Evolutionary conservation across 345 rosid genomes (phyloP), one percentile per base, ranked within the genome.

Genomic region (Toxicodendron radicans): DNA sequence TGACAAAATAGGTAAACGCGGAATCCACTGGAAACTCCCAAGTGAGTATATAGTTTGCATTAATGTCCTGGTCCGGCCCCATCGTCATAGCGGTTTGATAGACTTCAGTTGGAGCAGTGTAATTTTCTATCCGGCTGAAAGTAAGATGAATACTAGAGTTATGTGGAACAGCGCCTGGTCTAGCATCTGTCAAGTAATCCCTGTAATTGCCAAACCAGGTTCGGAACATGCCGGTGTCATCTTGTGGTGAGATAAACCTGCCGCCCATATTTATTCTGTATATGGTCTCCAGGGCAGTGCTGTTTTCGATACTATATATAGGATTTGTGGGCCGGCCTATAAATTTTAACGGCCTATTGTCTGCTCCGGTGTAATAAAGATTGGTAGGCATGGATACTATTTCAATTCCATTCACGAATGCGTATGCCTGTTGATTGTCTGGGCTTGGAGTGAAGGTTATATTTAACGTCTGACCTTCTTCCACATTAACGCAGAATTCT

Each of bases 21-120:
- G 80, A 73, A 5, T 79, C 86, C 10, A 87, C 86, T 2, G 53
- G 72, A 46, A 79, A 84, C n/a, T 73, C 68, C 91, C 89, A 87
- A 0, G 89, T 86, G 16, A 86, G 83, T 13, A 72, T 64, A 75
- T 82, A 79, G 0, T 21, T 73, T 41, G 68, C 30, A 43, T 2
- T 73, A 0, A 48, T 38, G 11, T 35, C 17, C 4, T 10, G 5
- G 3, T 14, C 54, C 0, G 13, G 8, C 1, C 86, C 83, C 91
- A 84, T 85, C n/a, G 74, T 32, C 53, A 77, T 73, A 16, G 78
- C 64, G 14, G 80, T 79, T 21, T 60, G 43, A 48, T 82, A 84
- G 1, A 86, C 82, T 0, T 0, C 3, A 35, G 24, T 58, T 0
- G 91, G 89, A 0, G 91, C 91, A 13, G 75, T 23, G 58, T 81